Base-by-base conservation (phyloP, 1,139 yeast species). In the Geotrichum carabidarum region DNA sequence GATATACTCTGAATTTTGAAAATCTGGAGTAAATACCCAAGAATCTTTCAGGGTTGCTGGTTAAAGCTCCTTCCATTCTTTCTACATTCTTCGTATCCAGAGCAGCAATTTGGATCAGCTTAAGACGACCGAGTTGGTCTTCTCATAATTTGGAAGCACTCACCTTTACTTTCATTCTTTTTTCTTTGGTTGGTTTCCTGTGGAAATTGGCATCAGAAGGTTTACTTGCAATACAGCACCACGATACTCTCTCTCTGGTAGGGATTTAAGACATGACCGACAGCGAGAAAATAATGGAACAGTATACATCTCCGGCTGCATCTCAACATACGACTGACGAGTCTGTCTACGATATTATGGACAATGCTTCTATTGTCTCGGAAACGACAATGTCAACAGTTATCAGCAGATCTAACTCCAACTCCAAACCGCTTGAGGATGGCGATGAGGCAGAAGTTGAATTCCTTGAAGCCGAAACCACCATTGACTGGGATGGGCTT, bases 401-500 rank as follows among this genome's bases (percentile, higher is more conserved):
- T 32, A 42, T 27, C 11, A 42, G 44, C 44, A 12, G 17, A 22
- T 27, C 44, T 17, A 37, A n/a, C 40, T 14, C 40, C 17, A 37
- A 27, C 5, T 14, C 32, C 40, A 37, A 42, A 22, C 14, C 34
- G 4, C 7, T 15, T 8, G 44, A 42, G 34, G 34, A 8, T 15
- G 17, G 42, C 2, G 31, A 37, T 7, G 44, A 12, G 15, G 36
- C 8, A 4, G 36, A 30, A 6, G 42, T 17, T n/a, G 14, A 5
- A 2, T 6, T 11, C 8, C 12, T n/a, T 3, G 32, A 17, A 6
- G 27, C 27, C 5, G 5, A 22, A 22, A 35, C 27, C 34, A 15
- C 15, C n/a, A 50, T 56, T 27, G 52, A 56, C 17, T 56, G 58
- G 58, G 51, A 50, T 34, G 43, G 35, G 22, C 51, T 53, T 8